A percentile compares a stretch with the other conserved stretches of the same genome.
Conservation (phyloP, 495 filamentous ascomycete genomes). For the Aspergillus diversus region DNA sequence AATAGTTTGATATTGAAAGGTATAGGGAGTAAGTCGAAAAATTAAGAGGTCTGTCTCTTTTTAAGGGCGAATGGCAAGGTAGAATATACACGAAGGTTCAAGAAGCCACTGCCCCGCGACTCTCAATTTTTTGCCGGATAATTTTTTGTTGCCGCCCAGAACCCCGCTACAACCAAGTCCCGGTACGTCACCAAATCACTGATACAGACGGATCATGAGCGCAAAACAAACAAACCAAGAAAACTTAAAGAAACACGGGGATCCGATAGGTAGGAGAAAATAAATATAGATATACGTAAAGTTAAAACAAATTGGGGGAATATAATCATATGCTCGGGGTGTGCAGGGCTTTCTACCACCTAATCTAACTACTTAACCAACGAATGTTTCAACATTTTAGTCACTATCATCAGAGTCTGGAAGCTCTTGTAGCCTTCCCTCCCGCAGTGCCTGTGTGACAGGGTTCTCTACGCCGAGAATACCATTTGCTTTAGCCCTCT, state of each 20-base stretch:
- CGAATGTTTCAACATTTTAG: constrained; percentile 20
- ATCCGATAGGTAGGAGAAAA: no score
- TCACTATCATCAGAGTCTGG: constrained; percentile 51
- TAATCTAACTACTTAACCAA: constrained; percentile 5
- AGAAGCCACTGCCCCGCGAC: constrained; percentile 25
- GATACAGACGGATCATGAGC: no score
- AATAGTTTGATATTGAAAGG: not conserved
- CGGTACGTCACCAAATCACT: constrained; percentile 33
- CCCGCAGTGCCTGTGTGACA: constrained; percentile 70
- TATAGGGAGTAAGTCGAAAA: not conserved
- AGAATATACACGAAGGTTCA: not conserved
- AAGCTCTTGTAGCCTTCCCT: constrained; percentile 79
- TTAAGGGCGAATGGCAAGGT: constrained; percentile 16
- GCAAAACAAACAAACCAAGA: no score
- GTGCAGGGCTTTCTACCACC: no score
- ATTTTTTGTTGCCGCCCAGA: constrained; percentile 25
- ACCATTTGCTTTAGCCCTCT: constrained; percentile 82
- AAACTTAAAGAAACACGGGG: no score
- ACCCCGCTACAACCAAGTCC: constrained; percentile 23
- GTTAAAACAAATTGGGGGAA: no score
- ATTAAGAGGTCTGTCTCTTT: constrained; percentile 13
- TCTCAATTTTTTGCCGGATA: constrained; percentile 43
- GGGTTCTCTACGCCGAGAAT: constrained; percentile 86
- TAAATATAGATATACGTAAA: no score
- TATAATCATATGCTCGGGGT: no score